Conservation (phyloP, 495 filamentous ascomycete genomes). For the Penicillium bovifimosum region DNA sequence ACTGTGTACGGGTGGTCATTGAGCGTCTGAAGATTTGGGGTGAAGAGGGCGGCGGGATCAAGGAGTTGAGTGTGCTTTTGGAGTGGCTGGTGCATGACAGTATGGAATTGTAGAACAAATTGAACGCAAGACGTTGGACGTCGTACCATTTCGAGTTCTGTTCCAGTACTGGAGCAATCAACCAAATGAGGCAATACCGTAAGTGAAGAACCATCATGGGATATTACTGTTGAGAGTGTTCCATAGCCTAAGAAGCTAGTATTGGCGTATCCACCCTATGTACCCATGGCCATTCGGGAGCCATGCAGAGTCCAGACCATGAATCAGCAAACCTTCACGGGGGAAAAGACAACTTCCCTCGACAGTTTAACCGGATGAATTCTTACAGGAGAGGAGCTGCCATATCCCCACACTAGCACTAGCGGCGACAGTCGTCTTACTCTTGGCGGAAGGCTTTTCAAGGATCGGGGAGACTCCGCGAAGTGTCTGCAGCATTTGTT, state of each 20-base stretch:
- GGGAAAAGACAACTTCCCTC: not conserved
- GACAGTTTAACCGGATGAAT: not conserved
- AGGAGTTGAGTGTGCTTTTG: conserved; percentile 21
- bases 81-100: conserved; percentile 26
- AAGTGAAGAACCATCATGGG: not conserved
- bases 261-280: no score
- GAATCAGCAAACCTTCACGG: not conserved
- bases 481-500: conserved; percentile 6
- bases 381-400: conserved; percentile 2
- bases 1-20: conserved; percentile 23
- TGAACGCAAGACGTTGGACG: conserved; percentile 2
- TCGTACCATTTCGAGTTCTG: no score
- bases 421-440: not conserved
- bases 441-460: conserved; percentile 4
- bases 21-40: conserved; percentile 26
- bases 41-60: conserved; percentile 26
- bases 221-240: not conserved
- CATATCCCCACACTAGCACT: not conserved
- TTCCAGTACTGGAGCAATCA: not conserved
- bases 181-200: not conserved
- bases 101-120: conserved; percentile 5
- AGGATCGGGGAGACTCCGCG: conserved; percentile 18
- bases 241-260: not conserved
- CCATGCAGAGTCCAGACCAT: no score
- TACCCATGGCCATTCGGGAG: no score